phyloP scores from a whole-genome alignment of 352 stramenopile species.

The Albugo laibachii region DNA sequence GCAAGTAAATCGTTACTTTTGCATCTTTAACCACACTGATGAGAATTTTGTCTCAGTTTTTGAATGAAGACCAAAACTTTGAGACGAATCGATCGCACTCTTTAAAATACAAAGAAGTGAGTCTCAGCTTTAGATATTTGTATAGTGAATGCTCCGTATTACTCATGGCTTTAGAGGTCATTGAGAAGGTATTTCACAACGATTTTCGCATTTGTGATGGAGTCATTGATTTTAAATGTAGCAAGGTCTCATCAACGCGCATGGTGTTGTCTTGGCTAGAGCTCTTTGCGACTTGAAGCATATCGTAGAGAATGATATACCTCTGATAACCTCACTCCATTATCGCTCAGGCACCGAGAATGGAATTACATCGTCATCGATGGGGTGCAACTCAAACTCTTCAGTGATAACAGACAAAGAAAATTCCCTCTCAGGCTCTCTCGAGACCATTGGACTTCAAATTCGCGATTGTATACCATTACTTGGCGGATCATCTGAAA shows the following conservation, averaged over 20 bases:
- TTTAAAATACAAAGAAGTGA: background rate
- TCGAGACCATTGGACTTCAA: background rate
- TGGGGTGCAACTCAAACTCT: background rate
- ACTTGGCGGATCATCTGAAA: too few relatives aligned
- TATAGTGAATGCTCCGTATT: background rate
- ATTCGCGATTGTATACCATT: background rate
- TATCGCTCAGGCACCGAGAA: background rate
- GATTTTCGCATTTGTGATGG: too few relatives aligned
- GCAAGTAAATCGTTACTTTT: conserved; percentile 34
- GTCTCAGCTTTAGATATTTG: conserved; percentile 1
- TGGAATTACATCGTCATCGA: background rate
- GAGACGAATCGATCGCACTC: background rate
- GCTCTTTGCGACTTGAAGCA: too few relatives aligned
- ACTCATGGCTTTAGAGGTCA: too few relatives aligned
- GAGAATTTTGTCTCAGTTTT: conserved; percentile 39
- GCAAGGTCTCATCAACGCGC: too few relatives aligned
- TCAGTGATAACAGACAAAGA: background rate
- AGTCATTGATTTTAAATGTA: too few relatives aligned
- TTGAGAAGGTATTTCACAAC: too few relatives aligned
- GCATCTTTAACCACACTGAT: conserved; percentile 49
- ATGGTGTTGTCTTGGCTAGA: too few relatives aligned
- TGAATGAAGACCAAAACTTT: conserved; percentile 18
- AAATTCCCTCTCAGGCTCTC: background rate
- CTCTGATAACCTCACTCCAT: background rate
- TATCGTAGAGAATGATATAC: too few relatives aligned